Conservation (phyloP, 129 eudicot species). For the Artemisia tridentata region DNA sequence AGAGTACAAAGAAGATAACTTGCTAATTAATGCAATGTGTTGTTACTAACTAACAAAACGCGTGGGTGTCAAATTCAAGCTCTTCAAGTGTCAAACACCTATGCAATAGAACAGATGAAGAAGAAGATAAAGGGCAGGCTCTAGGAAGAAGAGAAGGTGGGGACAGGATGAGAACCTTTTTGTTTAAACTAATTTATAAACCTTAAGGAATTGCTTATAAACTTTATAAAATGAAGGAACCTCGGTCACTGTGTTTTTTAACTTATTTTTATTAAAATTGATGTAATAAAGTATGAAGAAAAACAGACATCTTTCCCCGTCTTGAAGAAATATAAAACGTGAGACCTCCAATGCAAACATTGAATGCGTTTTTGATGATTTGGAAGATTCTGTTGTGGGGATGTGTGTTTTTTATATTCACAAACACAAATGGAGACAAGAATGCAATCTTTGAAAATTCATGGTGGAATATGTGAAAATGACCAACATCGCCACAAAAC, state of each 20-base stretch:
- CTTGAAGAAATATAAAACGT: conserved; percentile 82
- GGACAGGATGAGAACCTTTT: conserved; percentile 75
- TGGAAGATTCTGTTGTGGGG: conserved; percentile 97
- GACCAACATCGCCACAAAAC: conserved; percentile 29
- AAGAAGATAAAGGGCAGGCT: conserved; percentile 39
- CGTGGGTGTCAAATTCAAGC: conserved; percentile 36
- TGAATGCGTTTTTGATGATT: conserved; percentile 79
- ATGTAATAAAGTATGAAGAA: conserved; percentile 46
- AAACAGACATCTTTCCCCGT: conserved; percentile 99
- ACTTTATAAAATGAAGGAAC: conserved; percentile 15
- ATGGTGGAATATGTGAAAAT: conserved; percentile 26
- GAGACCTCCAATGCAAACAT: conserved; percentile 81
- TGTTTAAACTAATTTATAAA: background rate
- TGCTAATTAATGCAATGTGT: conserved; percentile 7
- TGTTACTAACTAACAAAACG: conserved; percentile 28
- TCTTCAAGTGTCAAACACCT: conserved; percentile 45
- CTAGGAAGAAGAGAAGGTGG: conserved; percentile 60
- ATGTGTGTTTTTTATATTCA: conserved; percentile 44
- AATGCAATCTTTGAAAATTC: conserved; percentile 38
- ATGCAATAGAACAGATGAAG: conserved; percentile 41
- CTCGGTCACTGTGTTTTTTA: conserved; percentile 15
- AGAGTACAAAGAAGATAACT: background rate
- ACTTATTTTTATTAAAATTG: conserved; percentile 12
- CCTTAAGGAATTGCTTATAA: background rate
- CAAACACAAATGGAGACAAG: conserved; percentile 38